These are phyloP conservation scores for Cercophora newfieldiana DNA, from an alignment of 495 filamentous ascomycete species.

Conservation along the genomic window DNA sequence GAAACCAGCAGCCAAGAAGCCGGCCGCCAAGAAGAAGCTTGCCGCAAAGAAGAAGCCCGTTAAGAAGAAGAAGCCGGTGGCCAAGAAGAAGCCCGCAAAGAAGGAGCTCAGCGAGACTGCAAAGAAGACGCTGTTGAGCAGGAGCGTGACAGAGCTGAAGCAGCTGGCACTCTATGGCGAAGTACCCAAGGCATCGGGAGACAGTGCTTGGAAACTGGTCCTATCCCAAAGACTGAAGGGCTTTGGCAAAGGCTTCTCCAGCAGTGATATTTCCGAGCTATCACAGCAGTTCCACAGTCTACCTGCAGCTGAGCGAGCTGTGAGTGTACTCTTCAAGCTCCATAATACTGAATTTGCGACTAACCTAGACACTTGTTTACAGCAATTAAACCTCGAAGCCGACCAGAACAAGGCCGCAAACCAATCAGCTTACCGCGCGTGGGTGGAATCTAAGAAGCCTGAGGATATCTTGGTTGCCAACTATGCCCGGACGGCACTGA, in stretches of 20 bases:
- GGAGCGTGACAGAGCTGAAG: slow-evolving; percentile 4
- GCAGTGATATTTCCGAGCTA: not conserved
- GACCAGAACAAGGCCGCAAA: slow-evolving; percentile 49
- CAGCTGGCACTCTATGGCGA: slow-evolving; percentile 2
- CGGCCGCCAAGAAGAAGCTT: slow-evolving; percentile 21
- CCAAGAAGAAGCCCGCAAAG: slow-evolving; percentile 23
- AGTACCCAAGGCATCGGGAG: not conserved
- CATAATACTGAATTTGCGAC: not conserved
- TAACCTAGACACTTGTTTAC: slow-evolving; percentile 6
- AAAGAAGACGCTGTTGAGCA: slow-evolving; percentile 8
- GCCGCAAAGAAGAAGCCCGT: slow-evolving; percentile 22
- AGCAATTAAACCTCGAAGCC: slow-evolving; percentile 49
- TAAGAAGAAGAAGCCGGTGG: slow-evolving; percentile 22
- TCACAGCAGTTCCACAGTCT: not conserved
- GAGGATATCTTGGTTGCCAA: slow-evolving; percentile 63
- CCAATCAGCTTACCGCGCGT: slow-evolving; percentile 50
- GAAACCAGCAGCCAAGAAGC: slow-evolving; percentile 28
- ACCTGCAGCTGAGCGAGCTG: not conserved
- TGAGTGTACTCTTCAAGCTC: not conserved
- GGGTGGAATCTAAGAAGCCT: slow-evolving; percentile 60
- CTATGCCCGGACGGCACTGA: slow-evolving; percentile 49
- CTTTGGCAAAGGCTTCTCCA: not conserved
- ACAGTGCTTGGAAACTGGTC: not conserved
- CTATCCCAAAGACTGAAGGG: not conserved
- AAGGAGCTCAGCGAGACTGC: slow-evolving; percentile 15